Base-by-base conservation (phyloP, 345 rosid species). In the Cardamine resedifolia region DNA sequence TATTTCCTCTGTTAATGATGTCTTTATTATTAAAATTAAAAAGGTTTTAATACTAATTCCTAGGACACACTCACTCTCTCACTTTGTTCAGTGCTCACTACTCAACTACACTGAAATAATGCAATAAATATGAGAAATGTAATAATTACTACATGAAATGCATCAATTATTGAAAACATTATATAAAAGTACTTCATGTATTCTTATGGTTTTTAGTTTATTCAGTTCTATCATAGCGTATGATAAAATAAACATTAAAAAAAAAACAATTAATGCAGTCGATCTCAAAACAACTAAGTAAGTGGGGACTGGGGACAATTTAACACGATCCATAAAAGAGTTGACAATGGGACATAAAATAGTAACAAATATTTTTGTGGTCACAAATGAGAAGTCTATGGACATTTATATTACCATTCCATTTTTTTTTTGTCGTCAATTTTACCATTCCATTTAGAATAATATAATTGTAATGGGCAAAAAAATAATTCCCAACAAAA, bases 231-330 rank as follows among this genome's bases (percentile, higher is more conserved):
- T 45, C 20, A 5, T 7, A 8, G 27, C 15, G 2, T 39, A 31
- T 51, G 44, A 27, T 58, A 27, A 33, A 26, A 21, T 59, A 56
- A 19, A 38, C 3, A n/a, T n/a, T 0, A 26, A 9, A 15, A 23
- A 23, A 20, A 7, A 56, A 55, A 51, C 36, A 76, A 7, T 69
- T 44, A 76, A 62, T 69, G 75, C 59, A 28, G 41, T 69, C 74
- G 59, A 55, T 69, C 70, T 76, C 70, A 47, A 15, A 69, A 45
- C 79, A 76, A 76, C 79, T 62, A 76, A 27, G 72, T 33, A 26
- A 75, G 70, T 69, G 71, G 75, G 75, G 75, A 69, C 79, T 69
- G 71, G 70, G 70, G 75, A 76, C 79, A 63, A 34, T 45, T 69
- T 62, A 53, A 45, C 26, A 44, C 23, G 3, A 69, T 15, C 52